Base-by-base conservation (phyloP, 805 yeast genomes). In the Pichia kluyveri region DNA sequence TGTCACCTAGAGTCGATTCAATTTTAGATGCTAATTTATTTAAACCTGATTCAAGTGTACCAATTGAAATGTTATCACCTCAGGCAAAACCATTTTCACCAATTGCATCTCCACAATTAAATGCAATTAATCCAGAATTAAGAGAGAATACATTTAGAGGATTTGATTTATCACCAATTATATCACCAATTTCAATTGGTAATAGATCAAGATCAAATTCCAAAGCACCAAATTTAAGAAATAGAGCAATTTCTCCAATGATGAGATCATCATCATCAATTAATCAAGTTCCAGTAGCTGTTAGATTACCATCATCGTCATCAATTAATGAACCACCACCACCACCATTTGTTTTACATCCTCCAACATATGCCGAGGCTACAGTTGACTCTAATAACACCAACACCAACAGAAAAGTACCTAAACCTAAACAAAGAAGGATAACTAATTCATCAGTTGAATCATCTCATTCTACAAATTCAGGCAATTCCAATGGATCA, bases 51-150 rank as follows among this genome's bases (percentile, higher is more conserved):
- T 71, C 67, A 1, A 60, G 61, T 17, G 59, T 72, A 19, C 73
- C 72, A 6, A 60, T 69, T 5, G 76, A 69, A 45, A 55, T 80
- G 45, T 66, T 73, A 31, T 80, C 86, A 0, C 84, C 86, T 1
- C 89, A 80, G 51, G 88, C 86, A 5, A 59, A 73, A 42, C 87
- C 87, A 3, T 65, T 70, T 26, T 76, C 83, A 1, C 80, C 82
- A 8, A 48, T 58, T 10, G 54, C 57, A 5, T 59, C 67, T 1
- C 69, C 69, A 2, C 59, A 61, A 41, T 49, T 64, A 43, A 53
- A 54, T 45, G 60, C 66, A 2, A 45, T 61, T 11, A 57, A 57
- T 30, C 66, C 66, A 4, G 65, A 61, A 41, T 46, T 58, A 30
- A 51, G 62, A 37, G 51, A 53, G 0, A 49, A 43, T 41, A 40